phyloP scores from a whole-genome alignment of 495 filamentous ascomycete species.

The Hypoxylon perforatum region DNA sequence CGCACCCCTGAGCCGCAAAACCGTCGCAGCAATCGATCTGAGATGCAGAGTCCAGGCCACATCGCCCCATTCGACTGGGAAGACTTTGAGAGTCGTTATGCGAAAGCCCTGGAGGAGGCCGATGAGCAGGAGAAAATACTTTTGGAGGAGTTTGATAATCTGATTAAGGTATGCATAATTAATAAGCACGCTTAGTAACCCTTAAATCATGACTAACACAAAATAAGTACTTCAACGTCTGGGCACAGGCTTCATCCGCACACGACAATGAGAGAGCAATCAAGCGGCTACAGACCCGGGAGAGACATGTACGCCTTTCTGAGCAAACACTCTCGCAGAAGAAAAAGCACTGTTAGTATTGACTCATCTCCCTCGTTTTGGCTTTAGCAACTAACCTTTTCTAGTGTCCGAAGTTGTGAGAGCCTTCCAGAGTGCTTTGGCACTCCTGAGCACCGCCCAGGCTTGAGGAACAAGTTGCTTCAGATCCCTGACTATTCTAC shows the following conservation, averaged over 20 bases:
- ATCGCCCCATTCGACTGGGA: conserved; percentile 71
- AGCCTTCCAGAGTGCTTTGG: conserved; percentile 82
- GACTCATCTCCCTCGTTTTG: not conserved
- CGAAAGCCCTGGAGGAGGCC: conserved; percentile 67
- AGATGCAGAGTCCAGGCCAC: conserved; percentile 56
- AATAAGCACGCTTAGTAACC: conserved; percentile 8
- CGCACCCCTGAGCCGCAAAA: conserved; percentile 44
- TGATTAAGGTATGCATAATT: conserved; percentile 65
- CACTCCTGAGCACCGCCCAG: conserved; percentile 63
- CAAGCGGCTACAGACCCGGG: conserved; percentile 80
- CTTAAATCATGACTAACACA: conserved; percentile 22
- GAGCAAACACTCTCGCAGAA: conserved; percentile 76
- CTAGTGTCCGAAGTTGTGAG: conserved; percentile 79
- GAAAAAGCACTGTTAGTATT: conserved; percentile 76
- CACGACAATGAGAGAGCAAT: conserved; percentile 76
- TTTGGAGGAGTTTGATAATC: conserved; percentile 68
- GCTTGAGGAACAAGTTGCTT: not conserved
- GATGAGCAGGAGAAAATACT: conserved; percentile 69
- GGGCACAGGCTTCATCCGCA: conserved; percentile 71
- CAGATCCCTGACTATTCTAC: not conserved
- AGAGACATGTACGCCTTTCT: conserved; percentile 75
- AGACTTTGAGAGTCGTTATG: conserved; percentile 72
- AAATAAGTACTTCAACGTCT: conserved; percentile 72
- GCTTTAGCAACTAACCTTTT: conserved; percentile 7
- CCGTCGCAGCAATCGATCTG: conserved; percentile 45